Conservation (phyloP, 768 basidiomycete species). For the Leccinum variicolor region DNA sequence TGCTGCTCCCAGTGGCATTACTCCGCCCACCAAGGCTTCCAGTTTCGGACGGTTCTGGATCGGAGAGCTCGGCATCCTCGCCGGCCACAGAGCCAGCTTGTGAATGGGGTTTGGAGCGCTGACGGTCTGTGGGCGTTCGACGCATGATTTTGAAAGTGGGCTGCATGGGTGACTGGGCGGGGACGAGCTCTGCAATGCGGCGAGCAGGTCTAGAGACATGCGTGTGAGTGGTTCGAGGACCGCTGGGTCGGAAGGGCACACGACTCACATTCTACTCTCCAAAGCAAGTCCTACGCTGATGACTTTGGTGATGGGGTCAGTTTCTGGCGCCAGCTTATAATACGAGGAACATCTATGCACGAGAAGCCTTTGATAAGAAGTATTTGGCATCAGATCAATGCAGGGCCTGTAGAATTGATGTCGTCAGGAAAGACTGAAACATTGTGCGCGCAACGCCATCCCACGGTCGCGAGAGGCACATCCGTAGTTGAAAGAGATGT, state of each 20-base stretch:
- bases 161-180: conserved; percentile 61
- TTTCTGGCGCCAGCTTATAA: conserved; percentile 72
- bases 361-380: conserved; percentile 81
- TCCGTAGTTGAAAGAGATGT: neutral
- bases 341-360: conserved; percentile 84
- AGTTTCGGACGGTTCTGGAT: conserved; percentile 75
- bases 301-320: conserved; percentile 58
- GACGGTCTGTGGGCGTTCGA: conserved; percentile 52
- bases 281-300: conserved; percentile 53
- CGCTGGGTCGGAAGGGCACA: neutral
- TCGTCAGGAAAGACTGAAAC: conserved; percentile 20
- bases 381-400: conserved; percentile 64
- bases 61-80: conserved; percentile 75
- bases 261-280: conserved; percentile 75
- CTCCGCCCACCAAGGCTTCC: conserved; percentile 74
- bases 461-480: conserved; percentile 5
- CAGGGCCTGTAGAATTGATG: conserved; percentile 44
- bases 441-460: neutral
- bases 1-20: conserved; percentile 57
- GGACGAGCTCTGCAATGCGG: conserved; percentile 73
- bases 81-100: conserved; percentile 69
- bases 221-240: conserved; percentile 12
- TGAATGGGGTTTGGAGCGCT: conserved; percentile 57
- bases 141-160: conserved; percentile 92
- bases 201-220: conserved; percentile 53